Evolutionary conservation across 2,329 filamentous ascomycete species (phyloP), one percentile per base, ranked within the genome.

Genomic region (Daldinia sp.): DNA sequence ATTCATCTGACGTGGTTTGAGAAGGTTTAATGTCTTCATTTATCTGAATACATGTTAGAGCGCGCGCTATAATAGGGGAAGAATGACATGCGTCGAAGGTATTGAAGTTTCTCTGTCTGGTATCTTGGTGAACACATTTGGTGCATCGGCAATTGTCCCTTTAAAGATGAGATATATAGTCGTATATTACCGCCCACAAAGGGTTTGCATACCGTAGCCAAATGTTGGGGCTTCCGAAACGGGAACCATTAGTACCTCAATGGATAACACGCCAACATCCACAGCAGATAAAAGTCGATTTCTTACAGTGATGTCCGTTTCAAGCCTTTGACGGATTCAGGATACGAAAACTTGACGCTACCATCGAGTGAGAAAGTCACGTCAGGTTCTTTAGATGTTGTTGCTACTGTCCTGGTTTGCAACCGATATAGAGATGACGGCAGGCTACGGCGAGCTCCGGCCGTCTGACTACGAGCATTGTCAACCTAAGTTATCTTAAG

Each of bases 71-170:
- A 5, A 23, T 21, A 32, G 43, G 43, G 65, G 41, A 45, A 51
- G 50, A 49, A 53, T 35, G 7, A 71, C 80, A 68, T 74, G 90
- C 87, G 58, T 83, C 80, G 69, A 92, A 92, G 0, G 87, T 91
- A 70, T 92, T 84, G 57, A 90, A 81, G 51, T 85, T 83, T 23
- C 89, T 81, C 75, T 94, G 91, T 74, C 83, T 86, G 3, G 91
- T 94, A 63, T 88, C 85, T 58, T 85, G 84, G 74, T 93, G 89
- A 21, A 90, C 82, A 72, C 91, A 93, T 62, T 79, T 74, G 1
- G 76, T 70, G 72, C 90, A 94, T 61, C 87, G 88, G 72, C 91
- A 94, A 71, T 92, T 90, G 70, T 93, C 90, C 65, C 90, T 67
- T 3, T 21, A 7, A 49, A 48, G 2, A 58, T 72, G 49, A 73